Percentiles rank a stretch among this genome's conserved stretches.
Evolutionary conservation across 2,329 filamentous ascomycete genomes (phyloP).

Genomic region (Sordariomycetes sp.): DNA sequence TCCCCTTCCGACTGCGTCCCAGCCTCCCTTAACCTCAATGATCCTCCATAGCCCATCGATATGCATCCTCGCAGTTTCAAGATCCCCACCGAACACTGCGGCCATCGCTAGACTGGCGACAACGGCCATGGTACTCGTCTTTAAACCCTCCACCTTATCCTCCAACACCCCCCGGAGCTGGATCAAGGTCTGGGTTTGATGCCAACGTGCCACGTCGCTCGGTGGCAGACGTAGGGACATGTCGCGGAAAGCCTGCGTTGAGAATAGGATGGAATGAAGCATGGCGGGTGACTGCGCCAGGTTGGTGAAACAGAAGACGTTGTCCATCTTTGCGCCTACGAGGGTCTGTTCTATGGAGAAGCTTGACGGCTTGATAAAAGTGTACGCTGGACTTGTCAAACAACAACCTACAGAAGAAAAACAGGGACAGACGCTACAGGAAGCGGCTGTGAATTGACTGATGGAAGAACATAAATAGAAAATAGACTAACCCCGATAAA

Average conservation of each 20-base stretch:
- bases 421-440: too few relatives aligned
- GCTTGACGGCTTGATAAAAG: conserved; percentile 11
- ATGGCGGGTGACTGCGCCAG: conserved; percentile 11
- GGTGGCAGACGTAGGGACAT: not conserved
- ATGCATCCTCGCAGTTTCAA: conserved; percentile 11
- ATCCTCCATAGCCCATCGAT: conserved; percentile 14
- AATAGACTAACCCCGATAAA: not conserved
- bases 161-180: conserved; percentile 10
- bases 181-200: conserved; percentile 11
- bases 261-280: conserved; percentile 13
- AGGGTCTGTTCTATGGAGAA: conserved; percentile 8
- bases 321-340: conserved; percentile 3
- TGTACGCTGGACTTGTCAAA: not conserved
- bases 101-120: conserved; percentile 12
- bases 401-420: too few relatives aligned
- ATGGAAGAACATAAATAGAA: not conserved
- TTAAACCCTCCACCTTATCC: conserved; percentile 6
- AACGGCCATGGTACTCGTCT: conserved; percentile 11
- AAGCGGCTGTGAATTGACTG: too few relatives aligned
- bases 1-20: conserved; percentile 7
- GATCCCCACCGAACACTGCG: conserved; percentile 12
- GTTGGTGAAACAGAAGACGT: conserved; percentile 11
- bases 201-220: conserved; percentile 7
- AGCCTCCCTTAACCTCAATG: conserved; percentile 12
- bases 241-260: conserved; percentile 14